These are phyloP conservation scores for Athelia psychrophila DNA, from an alignment of 1,284 basidiomycete genomes.

Conservation along the genomic window DNA sequence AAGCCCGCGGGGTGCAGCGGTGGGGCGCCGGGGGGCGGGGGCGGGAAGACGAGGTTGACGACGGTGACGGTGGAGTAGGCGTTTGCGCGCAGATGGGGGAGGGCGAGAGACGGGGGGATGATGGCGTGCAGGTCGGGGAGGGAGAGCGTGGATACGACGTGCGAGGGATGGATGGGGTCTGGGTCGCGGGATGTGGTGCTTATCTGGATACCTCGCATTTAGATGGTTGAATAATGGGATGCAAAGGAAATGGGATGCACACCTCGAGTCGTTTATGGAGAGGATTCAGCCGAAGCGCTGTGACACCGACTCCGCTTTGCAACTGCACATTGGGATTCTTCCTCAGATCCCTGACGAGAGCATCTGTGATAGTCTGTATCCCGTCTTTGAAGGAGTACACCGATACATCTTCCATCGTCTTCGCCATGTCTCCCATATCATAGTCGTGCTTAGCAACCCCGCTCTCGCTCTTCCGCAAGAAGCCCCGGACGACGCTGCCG, in stretches of 20 bases:
- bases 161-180: slow-evolving; percentile 38
- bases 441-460: slow-evolving; percentile 32
- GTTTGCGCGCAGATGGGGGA: slow-evolving; percentile 51
- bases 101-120: slow-evolving; percentile 36
- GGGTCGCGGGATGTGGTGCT: slow-evolving; percentile 32
- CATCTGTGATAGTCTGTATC: slow-evolving; percentile 63
- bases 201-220: slow-evolving; percentile 33
- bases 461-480: slow-evolving; percentile 34
- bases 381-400: slow-evolving; percentile 85
- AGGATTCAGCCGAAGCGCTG: slow-evolving; percentile 31
- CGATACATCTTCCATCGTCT: slow-evolving; percentile 58
- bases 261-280: slow-evolving; percentile 43
- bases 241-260: slow-evolving; percentile 7
- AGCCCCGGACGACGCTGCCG: slow-evolving; percentile 70
- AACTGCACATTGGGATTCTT: slow-evolving; percentile 58
- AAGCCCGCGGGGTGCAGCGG: slow-evolving; percentile 81
- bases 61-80: slow-evolving; percentile 68
- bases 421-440: slow-evolving; percentile 50
- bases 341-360: slow-evolving; percentile 50
- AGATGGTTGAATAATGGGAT: slow-evolving; percentile 3
- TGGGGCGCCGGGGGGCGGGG: slow-evolving; percentile 33
- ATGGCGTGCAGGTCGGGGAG: slow-evolving; percentile 63
- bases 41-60: slow-evolving; percentile 72
- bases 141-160: slow-evolving; percentile 69
- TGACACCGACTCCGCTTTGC: slow-evolving; percentile 39